phyloP scores from a whole-genome alignment of 2,329 filamentous ascomycete species.

The Hyphodiscus sp. region DNA sequence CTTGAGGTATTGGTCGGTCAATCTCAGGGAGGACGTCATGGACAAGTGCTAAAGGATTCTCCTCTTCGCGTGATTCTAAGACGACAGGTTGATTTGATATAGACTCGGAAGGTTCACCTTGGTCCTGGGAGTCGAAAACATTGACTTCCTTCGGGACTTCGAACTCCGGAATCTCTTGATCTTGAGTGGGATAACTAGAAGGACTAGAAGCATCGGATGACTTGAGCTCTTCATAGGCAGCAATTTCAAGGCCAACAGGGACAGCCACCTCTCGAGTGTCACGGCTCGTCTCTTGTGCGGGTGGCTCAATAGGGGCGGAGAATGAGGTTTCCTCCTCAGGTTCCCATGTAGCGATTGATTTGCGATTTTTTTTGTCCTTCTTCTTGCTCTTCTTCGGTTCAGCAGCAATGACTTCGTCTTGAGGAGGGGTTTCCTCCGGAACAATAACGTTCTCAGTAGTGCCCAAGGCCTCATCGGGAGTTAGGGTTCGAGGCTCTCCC shows the following conservation, averaged over 20 bases:
- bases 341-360: constrained; percentile 22
- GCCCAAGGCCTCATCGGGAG: neutral
- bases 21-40: neutral
- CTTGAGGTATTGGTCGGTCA: neutral
- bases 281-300: neutral
- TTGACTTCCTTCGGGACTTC: constrained; percentile 7
- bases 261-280: neutral
- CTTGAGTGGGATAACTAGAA: neutral
- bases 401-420: neutral
- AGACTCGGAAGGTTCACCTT: neutral
- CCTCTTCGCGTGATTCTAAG: neutral
- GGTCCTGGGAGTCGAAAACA: neutral
- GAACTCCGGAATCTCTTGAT: neutral
- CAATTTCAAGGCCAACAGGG: neutral
- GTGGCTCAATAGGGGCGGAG: neutral
- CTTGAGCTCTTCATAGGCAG: neutral
- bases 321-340: constrained; percentile 1
- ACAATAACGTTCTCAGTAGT: neutral
- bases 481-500: constrained; percentile 13
- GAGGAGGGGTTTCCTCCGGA: neutral
- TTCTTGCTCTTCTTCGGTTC: constrained; percentile 7
- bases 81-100: neutral
- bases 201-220: neutral
- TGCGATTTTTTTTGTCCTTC: constrained; percentile 14
- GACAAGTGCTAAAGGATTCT: neutral